Evolutionary conservation across 83 land plant genomes (phyloP), one percentile per base, ranked within the genome.

Genomic region (Picea abies): DNA sequence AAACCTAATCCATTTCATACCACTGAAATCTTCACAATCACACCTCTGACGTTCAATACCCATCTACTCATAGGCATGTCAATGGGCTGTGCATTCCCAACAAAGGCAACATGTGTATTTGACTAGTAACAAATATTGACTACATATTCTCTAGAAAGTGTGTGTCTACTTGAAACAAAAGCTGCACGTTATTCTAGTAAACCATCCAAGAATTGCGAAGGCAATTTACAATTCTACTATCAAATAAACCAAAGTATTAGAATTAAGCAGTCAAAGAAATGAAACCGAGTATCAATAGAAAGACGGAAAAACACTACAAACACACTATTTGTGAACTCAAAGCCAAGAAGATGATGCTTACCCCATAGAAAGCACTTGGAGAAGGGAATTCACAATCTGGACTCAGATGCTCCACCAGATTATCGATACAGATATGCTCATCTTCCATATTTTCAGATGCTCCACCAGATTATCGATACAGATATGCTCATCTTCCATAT

Each of bases 281-380:
- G 41, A 17, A 19, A 71, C 20, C 9, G 20, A 35, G 22, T 70
- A 70, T 70, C 41, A 56, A 56, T 70, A 70, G 16, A 17, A 70
- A 12, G n/a, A 5, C 32, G 44, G 76, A 73, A 73, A 73, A 9
- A 41, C 49, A 52, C 25, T 52, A 47, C 26, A 73, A 73, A 47
- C 60, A 56, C 60, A 14, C 60, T 56, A 73, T 25, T 73, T 47
- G 14, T n/a, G 23, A 73, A n/a, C 25, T 73, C 39, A 22, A 73
- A 20, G 16, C n/a, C 12, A 47, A 44, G 58, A n/a, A 66, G 16
- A 47, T 76, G 32, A 32, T 41, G 75, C 93, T 29, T 71, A 93
- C 95, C 89, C 95, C 95, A 82, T 93, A 93, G 73, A 93, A 93
- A 84, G 95, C 93, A 69, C 95, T 87, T 52, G 91, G 93, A n/a